Evolutionary conservation across 1,284 basidiomycete species (phyloP), one percentile per base, ranked within the genome.

Genomic region (Xerocomus nothofagi): DNA sequence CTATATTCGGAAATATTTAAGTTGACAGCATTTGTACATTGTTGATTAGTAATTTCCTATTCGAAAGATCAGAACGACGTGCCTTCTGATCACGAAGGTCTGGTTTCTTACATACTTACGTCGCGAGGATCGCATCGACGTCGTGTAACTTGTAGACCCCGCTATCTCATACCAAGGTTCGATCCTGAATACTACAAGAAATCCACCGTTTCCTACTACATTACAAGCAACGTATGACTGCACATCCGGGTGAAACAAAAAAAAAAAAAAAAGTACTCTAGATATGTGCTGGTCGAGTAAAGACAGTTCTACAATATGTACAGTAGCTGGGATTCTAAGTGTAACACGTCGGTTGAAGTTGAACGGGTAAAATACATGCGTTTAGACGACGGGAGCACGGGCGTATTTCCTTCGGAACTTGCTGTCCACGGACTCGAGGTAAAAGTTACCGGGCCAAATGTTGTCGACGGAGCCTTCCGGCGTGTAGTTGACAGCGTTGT

Each of bases 371-470:
- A 36, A n/a, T 52, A 48, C 32, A 48, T 18, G 31, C 4, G n/a
- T 71, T 27, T 61, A 76, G 52, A 70, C 78, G n/a, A 70, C 47
- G 12, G 80, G 78, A 21, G 78, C 77, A 39, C 76, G 73, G 48
- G 74, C 69, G 73, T 99, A 99, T 68, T 89, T 92, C 67, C 96
- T 83, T 63, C 97, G 81, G 83, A 88, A 97, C 75, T 94, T 95
- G 65, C 80, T 75, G 75, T 99, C 96, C 61, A 98, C 88, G 66
- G 81, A 84, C 61, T 90, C 87, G 60, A 99, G 89, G 80, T 98
- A 99, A 78, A 88, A 98, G 21, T 89, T 79, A 39, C 93, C 93
- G 3, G 91, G 87, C 91, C 93, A 96, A 68, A 99, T 87, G 79
- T 98, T 88, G 58, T 93, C 88, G 56, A 96, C 72, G 29, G 84